Evolutionary conservation across 192 early-diverging fungal genomes (phyloP), one percentile per base, ranked within the genome.

Genomic region (Chytriomyces confervae): DNA sequence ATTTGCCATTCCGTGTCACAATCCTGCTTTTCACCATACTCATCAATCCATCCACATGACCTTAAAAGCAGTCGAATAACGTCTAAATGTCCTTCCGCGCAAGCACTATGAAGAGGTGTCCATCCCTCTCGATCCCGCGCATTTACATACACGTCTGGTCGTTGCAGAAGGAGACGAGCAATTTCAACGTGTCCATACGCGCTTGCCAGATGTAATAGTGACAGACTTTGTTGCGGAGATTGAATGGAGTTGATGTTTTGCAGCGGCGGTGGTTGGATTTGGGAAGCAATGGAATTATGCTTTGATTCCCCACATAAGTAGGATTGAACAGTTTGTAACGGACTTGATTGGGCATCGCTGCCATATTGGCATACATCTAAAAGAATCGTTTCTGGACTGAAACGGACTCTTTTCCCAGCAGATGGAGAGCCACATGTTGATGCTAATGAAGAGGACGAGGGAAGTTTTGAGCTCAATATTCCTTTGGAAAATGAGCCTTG

Each of bases 91-190:
- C 89, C 89, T 75, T 92, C 91, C 0, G 91, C 91, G 60, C 85
- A 84, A 9, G 91, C 91, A 77, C 89, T 91, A 66, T 92, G 91
- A 71, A 92, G 79, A 2, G 91, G 91, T 4, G 91, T 90, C 90
- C 90, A 92, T 8, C 90, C 90, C 84, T 86, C 84, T 51, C 61
- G 62, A 78, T 89, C 86, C 5, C 70, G 73, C 50, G 79, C 71
- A 62, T 87, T 86, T 10, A 91, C 83, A 23, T 36, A 36, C n/a
- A 80, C 61, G 51, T 69, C 53, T 4, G 61, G 57, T 46, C 70
- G 20, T 50, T 76, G 46, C 43, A 88, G 61, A 71, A 86, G 76
- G 50, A 80, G 49, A 63, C 72, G 27, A 9, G 84, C 69, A 50
- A 82, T 83, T 24, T 77, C 81, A 11, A 69, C 69, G 24, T 84